Evolutionary conservation across 805 yeast genomes (phyloP).

Genomic region (Cyberlindnera euphorbiiphila): DNA sequence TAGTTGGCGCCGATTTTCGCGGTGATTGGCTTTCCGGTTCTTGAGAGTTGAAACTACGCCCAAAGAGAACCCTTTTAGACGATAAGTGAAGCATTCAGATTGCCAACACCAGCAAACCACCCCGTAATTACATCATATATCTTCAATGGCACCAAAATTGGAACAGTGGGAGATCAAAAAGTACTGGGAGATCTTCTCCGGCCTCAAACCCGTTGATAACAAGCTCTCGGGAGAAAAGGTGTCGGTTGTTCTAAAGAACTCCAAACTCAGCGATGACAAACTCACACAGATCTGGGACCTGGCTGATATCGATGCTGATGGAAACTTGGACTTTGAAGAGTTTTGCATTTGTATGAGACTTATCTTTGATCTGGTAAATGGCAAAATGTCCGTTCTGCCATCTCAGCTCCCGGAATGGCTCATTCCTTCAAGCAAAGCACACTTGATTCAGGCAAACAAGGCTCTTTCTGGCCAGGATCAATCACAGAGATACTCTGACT

Average conservation of each 20-base stretch:
- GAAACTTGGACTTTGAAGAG: constrained; percentile 91
- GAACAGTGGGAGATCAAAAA: constrained; percentile 96
- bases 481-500: constrained; percentile 43
- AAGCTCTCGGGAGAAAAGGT: constrained; percentile 83
- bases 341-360: constrained; percentile 96
- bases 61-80: too few species aligned
- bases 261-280: constrained; percentile 74
- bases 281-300: constrained; percentile 85
- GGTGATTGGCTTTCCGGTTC: too few species aligned
- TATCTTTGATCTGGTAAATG: constrained; percentile 86
- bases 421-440: constrained; percentile 84
- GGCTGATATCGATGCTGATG: constrained; percentile 91
- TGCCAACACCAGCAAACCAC: background rate
- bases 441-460: constrained; percentile 76
- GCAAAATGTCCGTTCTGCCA: constrained; percentile 60
- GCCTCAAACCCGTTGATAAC: constrained; percentile 77
- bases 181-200: constrained; percentile 96
- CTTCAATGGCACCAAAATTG: constrained; percentile 48
- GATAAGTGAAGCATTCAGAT: too few species aligned
- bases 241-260: constrained; percentile 81
- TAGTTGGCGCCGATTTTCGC: too few species aligned
- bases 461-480: constrained; percentile 37
- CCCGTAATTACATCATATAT: background rate
- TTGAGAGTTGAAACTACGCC: too few species aligned
- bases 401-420: constrained; percentile 82